Base-by-base conservation (phyloP, 768 basidiomycete species). In the Krasilnikovozyma curviuscula region DNA sequence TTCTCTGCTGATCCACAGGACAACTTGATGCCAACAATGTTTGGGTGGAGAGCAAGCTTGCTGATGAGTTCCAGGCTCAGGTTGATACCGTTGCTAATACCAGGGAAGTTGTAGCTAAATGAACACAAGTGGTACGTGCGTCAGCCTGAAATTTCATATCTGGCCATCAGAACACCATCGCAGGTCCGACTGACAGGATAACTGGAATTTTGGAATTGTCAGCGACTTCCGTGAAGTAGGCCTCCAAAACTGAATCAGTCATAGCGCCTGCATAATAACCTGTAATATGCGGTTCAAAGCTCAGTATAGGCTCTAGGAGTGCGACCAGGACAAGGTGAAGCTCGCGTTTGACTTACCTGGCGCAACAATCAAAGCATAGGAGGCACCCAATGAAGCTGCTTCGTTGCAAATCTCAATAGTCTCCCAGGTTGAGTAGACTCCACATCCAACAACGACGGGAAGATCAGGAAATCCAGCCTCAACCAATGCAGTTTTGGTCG, bases 101-200 rank as follows among this genome's bases (percentile, higher is more conserved):
- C 63, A 2, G 64, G 64, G 50, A 60, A 64, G 16, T 57, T 59
- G 58, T 65, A 65, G 43, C n/a, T n/a, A n/a, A n/a, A n/a, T n/a
- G n/a, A n/a, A n/a, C n/a, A n/a, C n/a, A n/a, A n/a, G n/a, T n/a
- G n/a, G n/a, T n/a, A n/a, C n/a, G n/a, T n/a, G n/a, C n/a, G n/a
- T n/a, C n/a, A n/a, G n/a, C n/a, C n/a, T n/a, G n/a, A n/a, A n/a
- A n/a, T n/a, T n/a, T n/a, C n/a, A n/a, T n/a, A n/a, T n/a, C n/a
- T n/a, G n/a, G n/a, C n/a, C n/a, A n/a, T n/a, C n/a, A n/a, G n/a
- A n/a, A n/a, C n/a, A n/a, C n/a, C n/a, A n/a, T n/a, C n/a, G n/a
- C n/a, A n/a, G n/a, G n/a, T n/a, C n/a, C n/a, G n/a, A n/a, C n/a
- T n/a, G n/a, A n/a, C 9, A 65, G 55, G 27, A 64, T 49, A 29